Conservation (phyloP, 345 rosid species). For the Salix udensis region DNA sequence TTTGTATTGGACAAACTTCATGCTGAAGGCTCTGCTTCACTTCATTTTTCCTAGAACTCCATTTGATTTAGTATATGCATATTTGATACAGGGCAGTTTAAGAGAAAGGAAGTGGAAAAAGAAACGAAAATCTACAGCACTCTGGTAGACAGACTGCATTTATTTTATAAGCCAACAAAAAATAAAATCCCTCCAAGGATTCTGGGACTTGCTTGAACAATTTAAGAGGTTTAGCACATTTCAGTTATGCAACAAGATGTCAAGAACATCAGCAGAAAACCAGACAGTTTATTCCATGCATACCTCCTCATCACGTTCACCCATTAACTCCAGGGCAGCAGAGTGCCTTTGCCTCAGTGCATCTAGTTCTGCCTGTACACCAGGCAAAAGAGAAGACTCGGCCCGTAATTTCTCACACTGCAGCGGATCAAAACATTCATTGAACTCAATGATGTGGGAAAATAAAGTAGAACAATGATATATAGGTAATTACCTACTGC, state of each 20-base stretch:
- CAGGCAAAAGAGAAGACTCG: slow-evolving; percentile 70
- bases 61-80: background rate
- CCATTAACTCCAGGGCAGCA: slow-evolving; percentile 97
- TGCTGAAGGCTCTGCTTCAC: too few species aligned
- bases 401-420: slow-evolving; percentile 86
- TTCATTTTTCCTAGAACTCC: background rate
- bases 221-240: background rate
- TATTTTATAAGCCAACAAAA: background rate
- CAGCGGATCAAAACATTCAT: slow-evolving; percentile 21
- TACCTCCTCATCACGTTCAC: slow-evolving; percentile 99
- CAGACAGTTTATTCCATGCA: background rate
- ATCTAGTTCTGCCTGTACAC: slow-evolving; percentile 84
- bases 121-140: background rate
- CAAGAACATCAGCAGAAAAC: background rate
- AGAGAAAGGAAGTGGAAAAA: background rate
- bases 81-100: background rate
- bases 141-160: background rate
- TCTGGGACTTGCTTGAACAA: background rate
- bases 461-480: background rate
- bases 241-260: background rate
- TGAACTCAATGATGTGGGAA: background rate
- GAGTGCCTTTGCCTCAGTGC: slow-evolving; percentile 90
- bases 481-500: background rate
- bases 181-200: background rate
- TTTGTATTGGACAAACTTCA: too few species aligned